Evolutionary conservation across 2,329 filamentous ascomycete species (phyloP), one percentile per base, ranked within the genome.

Genomic region (Arthrinium puccinioides): DNA sequence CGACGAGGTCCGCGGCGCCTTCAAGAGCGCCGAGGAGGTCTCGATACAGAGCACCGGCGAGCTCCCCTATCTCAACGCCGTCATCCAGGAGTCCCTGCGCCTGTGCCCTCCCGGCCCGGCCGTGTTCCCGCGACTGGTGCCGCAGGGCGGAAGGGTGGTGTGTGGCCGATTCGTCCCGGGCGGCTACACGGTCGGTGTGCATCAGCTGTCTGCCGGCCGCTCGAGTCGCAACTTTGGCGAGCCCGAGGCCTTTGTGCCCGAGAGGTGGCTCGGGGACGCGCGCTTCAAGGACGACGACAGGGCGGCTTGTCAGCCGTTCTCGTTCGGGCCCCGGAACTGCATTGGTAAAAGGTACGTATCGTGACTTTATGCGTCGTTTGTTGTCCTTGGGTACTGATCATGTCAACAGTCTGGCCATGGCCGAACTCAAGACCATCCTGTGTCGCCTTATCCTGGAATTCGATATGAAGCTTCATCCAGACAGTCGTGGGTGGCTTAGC

Each of bases 1-100:
- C 4, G n/a, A 48, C 2, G 64, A 68, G 45, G 45, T 68, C 6
- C 53, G 61, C 3, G 34, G 40, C 2, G 24, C 48, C 1, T 64
- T 64, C 37, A 27, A 43, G 3, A 42, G 19, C 0, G 50, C 56
- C 25, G 46, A 53, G 0, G 55, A 64, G 3, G 64, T 67, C 37
- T 52, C 45, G 10, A 41, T 60, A 10, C 42, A 45, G 5, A 45
- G 43, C 9, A 48, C 55, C 1, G 40, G 44, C 20, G 41, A 43
- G 6, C 44, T 64, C 0, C 34, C 43, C 1, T 67, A 65, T 34
- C 46, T 65, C 30, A 39, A 48, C 14, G 63, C 62, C 11, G 51
- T 49, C 29, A 44, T 66, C n/a, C 49, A 64, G 5, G 63, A 67
- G 46, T 48, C 50, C 6, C 38, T 67, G 23, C 52, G 64, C 8